These are phyloP conservation scores for Emergomyces pasteurianus DNA, from an alignment of 2,329 filamentous ascomycete species.

Conservation along the genomic window DNA sequence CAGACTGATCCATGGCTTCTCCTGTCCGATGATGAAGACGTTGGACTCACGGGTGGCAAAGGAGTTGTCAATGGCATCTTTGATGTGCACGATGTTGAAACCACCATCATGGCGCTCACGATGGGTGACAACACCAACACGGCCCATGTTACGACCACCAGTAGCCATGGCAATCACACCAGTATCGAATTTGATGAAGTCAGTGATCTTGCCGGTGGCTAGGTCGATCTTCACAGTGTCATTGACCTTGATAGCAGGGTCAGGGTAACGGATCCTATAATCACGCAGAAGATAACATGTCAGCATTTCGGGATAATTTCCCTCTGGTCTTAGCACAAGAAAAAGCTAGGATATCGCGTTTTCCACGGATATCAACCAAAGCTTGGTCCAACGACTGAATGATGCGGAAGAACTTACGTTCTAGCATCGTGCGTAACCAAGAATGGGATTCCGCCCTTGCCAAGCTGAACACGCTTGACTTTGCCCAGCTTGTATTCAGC, in stretches of 20 bases:
- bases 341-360: conserved; percentile 17
- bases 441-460: conserved; percentile 99
- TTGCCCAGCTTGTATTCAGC: conserved; percentile 99
- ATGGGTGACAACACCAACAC: conserved; percentile 99
- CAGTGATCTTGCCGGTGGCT: conserved; percentile 89
- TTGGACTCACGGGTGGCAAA: conserved; percentile 99
- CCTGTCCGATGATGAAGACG: conserved; percentile 97
- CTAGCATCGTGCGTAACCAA: conserved; percentile 99
- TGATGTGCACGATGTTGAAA: conserved; percentile 99
- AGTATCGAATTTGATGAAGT: conserved; percentile 98
- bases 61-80: conserved; percentile 99
- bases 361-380: conserved; percentile 57
- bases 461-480: conserved; percentile 99
- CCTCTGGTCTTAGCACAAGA: neutral
- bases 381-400: conserved; percentile 99
- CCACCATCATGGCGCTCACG: conserved; percentile 99
- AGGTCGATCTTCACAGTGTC: conserved; percentile 99
- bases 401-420: conserved; percentile 98
- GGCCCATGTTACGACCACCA: conserved; percentile 99
- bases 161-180: conserved; percentile 97
- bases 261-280: conserved; percentile 93
- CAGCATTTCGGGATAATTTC: conserved; percentile 22
- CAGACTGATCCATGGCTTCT: conserved; percentile 99
- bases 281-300: conserved; percentile 14
- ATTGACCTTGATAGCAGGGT: conserved; percentile 98